Base-by-base conservation (phyloP, 805 yeast species). In the Candida corydali region DNA sequence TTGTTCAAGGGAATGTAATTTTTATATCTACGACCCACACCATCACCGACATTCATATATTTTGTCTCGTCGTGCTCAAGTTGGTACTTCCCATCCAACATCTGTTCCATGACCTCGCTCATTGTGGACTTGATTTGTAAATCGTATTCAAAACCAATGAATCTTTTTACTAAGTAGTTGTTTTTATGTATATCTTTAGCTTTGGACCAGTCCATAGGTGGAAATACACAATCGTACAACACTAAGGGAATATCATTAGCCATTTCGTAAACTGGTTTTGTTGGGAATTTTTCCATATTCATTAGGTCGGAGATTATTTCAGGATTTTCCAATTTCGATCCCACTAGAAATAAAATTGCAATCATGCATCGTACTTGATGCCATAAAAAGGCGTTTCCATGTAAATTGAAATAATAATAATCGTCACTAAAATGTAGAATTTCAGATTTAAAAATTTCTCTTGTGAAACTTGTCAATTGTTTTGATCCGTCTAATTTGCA, bases 331-430 rank as follows among this genome's bases (percentile, higher is more conserved):
- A 75, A 69, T 11, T 67, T 66, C 57, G 88, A 95, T 0, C 96
- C 98, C 6, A 88, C 79, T 17, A 83, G 59, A 37, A 93, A 76
- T 38, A 93, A 56, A 8, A 84, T 67, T 0, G 95, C 96, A 65
- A 88, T 76, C 93, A 93, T 93, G 47, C 95, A 88, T 40, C 98
- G 75, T 14, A 93, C 98, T 59, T 93, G 98, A 56, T 93, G 98
- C 98, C 98, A 93, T 38, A 93, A 61, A 49, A 93, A 93, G 7
- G 98, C 98, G 1, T 85, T 69, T 0, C 98, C 98, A 43, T 75
- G 70, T 36, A 93, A 63, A 54, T 87, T 88, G 55, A 91, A 78
- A 39, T 80, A 81, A 50, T 69, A 84, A 37, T 75, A 68, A 4
- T 73, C 76, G 22, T 67, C 65, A 12, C n/a, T 6, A 8, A 54